These are phyloP conservation scores for Ogataea methanolica DNA, from an alignment of 805 yeast genomes.

Conservation along the genomic window DNA sequence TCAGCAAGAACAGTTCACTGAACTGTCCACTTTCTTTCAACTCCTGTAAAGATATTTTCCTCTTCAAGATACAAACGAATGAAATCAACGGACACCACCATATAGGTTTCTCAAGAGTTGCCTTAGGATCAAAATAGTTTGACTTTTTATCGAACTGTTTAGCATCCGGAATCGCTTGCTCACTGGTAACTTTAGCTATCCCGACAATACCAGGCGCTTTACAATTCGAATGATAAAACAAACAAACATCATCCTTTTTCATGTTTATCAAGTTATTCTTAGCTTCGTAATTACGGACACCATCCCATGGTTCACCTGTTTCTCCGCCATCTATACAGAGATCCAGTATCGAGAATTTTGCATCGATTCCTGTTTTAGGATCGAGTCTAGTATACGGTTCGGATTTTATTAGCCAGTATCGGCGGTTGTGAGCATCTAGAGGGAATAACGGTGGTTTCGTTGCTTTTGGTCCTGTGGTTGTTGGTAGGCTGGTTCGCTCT, in stretches of 20 bases:
- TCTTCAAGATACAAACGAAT: slow-evolving; percentile 38
- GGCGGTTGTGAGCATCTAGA: slow-evolving; percentile 22
- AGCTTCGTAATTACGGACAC: slow-evolving; percentile 57
- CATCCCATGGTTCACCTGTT: slow-evolving; percentile 53
- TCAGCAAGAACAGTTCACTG: slow-evolving; percentile 39
- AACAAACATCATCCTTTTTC: slow-evolving; percentile 41
- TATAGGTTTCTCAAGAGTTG: slow-evolving; percentile 36
- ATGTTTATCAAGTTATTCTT: slow-evolving; percentile 45
- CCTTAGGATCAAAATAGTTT: slow-evolving; percentile 45
- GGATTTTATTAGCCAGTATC: slow-evolving; percentile 53
- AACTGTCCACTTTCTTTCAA: slow-evolving; percentile 31
- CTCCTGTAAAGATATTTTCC: slow-evolving; percentile 38
- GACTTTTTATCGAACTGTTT: slow-evolving; percentile 38
- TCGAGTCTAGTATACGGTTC: slow-evolving; percentile 50
- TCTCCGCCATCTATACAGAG: slow-evolving; percentile 34
- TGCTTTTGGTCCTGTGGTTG: slow-evolving; percentile 23
- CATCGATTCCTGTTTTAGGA: slow-evolving; percentile 42
- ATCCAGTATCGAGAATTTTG: slow-evolving; percentile 42
- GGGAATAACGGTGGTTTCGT: slow-evolving; percentile 31
- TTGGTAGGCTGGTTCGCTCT: neutral
- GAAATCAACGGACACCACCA: slow-evolving; percentile 57
- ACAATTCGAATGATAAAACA: slow-evolving; percentile 56
- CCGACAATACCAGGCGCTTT: slow-evolving; percentile 54
- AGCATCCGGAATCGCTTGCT: slow-evolving; percentile 35
- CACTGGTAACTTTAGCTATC: slow-evolving; percentile 31